A percentile compares a stretch with the other conserved stretches of the same genome.
Evolutionary conservation across 148 eudicot species (phyloP).

Genomic region (Pouteria glomerata): DNA sequence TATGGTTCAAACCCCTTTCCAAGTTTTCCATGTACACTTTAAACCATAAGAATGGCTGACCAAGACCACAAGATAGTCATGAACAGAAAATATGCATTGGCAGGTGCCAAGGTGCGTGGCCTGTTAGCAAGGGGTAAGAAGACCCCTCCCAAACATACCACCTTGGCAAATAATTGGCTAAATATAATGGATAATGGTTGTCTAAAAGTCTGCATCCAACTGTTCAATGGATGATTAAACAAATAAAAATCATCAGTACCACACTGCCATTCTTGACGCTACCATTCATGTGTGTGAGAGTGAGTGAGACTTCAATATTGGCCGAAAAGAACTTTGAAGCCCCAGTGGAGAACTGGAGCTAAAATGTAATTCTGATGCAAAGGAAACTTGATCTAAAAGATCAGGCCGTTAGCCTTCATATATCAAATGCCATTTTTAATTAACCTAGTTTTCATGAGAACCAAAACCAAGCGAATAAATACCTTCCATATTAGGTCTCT

Average conservation of each 20-base stretch:
- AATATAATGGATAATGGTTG: not conserved
- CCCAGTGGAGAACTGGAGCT: conserved; percentile 5
- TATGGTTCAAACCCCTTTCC: too few relatives aligned
- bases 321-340: not conserved
- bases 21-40: too few relatives aligned
- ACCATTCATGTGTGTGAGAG: not conserved
- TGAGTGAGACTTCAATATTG: not conserved
- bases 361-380: not conserved
- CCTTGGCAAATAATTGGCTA: not conserved
- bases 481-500: conserved; percentile 95
- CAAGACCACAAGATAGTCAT: too few relatives aligned
- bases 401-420: not conserved
- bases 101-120: not conserved
- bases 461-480: conserved; percentile 15
- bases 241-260: not conserved
- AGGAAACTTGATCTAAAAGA: not conserved
- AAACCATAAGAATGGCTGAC: too few relatives aligned
- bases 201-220: not conserved
- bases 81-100: not conserved
- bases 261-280: not conserved
- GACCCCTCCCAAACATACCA: not conserved
- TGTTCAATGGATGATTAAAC: not conserved
- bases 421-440: conserved; percentile 5
- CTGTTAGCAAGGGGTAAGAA: not conserved
- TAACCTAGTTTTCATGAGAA: not conserved